phyloP scores from a whole-genome alignment of 2,329 filamentous ascomycete species.

The Grosmannia serpens region DNA sequence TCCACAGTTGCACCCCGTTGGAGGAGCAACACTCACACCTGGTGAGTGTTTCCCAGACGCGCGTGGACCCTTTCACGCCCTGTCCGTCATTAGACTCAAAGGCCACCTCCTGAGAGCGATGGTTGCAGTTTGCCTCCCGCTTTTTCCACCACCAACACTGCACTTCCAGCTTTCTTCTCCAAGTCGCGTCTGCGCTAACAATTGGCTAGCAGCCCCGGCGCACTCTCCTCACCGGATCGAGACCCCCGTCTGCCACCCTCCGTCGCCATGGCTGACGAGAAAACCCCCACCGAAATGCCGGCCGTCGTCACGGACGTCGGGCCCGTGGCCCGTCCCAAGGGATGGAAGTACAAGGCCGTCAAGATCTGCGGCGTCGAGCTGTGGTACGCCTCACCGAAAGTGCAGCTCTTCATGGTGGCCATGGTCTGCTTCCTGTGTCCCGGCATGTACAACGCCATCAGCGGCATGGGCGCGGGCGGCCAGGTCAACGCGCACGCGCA shows the following conservation, averaged over 20 bases:
- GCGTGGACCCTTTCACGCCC: no score
- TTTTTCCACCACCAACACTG: no score
- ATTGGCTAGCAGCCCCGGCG: not conserved
- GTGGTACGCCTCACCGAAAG: slow-evolving; percentile 63
- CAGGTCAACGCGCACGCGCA: slow-evolving; percentile 13
- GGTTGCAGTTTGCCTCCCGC: no score
- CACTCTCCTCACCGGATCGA: not conserved
- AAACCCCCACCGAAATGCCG: not conserved
- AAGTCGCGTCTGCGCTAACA: not conserved
- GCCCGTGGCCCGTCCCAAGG: slow-evolving; percentile 25
- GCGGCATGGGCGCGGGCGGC: slow-evolving; percentile 16
- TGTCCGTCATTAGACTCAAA: no score
- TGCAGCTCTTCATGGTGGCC: slow-evolving; percentile 61
- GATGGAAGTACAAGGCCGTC: slow-evolving; percentile 59
- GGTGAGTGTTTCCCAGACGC: not conserved
- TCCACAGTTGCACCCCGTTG: not conserved
- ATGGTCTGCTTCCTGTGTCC: slow-evolving; percentile 47
- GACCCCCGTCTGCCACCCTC: not conserved
- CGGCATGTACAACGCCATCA: slow-evolving; percentile 19
- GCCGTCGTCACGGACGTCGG: not conserved
- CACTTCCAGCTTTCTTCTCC: no score
- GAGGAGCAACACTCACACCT: not conserved
- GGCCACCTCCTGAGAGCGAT: no score
- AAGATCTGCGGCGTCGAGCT: slow-evolving; percentile 41
- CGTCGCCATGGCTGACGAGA: slow-evolving; percentile 8